A percentile compares a stretch with the other conserved stretches of the same genome.
Evolutionary conservation across 768 basidiomycete genomes (phyloP).

Genomic region (Leccinum barrowsii): DNA sequence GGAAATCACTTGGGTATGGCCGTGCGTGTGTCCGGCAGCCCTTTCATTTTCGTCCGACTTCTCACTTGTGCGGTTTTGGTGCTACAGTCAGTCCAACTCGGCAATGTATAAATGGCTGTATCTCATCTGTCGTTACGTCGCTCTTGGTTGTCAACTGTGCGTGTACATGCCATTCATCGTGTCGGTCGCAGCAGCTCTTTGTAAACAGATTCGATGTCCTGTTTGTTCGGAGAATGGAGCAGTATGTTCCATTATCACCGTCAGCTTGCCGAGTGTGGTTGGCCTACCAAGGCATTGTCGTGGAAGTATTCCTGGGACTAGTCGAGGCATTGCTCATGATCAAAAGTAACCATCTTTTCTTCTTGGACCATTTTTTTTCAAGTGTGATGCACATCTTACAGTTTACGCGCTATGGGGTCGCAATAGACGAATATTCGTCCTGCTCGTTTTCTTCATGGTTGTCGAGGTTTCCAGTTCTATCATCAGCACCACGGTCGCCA

Average conservation of each 20-base stretch:
- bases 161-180: neutral
- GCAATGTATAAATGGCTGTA: conserved; percentile 6
- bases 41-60: neutral
- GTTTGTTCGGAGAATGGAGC: conserved; percentile 7
- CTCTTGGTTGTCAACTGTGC: conserved; percentile 7
- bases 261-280: conserved; percentile 8
- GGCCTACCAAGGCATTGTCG: conserved; percentile 6
- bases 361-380: neutral
- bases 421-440: neutral
- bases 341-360: conserved; percentile 2
- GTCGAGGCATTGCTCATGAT: conserved; percentile 12
- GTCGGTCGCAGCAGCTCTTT: neutral
- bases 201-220: neutral
- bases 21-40: neutral
- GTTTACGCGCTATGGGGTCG: conserved; percentile 8
- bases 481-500: neutral
- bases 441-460: conserved; percentile 3
- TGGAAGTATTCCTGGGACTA: conserved; percentile 2
- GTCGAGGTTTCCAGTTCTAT: neutral
- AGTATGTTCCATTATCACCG: neutral
- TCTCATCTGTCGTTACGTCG: conserved; percentile 8
- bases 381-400: neutral
- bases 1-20: conserved; percentile 8
- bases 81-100: neutral
- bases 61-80: neutral